Conservation (phyloP, 192 early-diverging fungal genomes). For the Glomus cerebriforme region DNA sequence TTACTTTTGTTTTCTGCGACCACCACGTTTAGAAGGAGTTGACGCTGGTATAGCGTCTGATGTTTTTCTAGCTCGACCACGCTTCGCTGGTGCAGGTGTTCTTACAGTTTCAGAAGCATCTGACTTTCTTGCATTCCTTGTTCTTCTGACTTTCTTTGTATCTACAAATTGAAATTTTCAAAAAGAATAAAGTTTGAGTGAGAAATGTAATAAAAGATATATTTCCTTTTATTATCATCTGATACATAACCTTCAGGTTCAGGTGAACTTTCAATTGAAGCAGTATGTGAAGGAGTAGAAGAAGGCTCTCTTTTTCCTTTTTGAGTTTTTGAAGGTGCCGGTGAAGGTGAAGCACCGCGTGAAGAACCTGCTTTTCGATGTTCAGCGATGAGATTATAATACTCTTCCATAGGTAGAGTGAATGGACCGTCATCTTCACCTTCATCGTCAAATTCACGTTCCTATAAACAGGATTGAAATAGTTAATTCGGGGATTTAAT, state of each 20-base stretch:
- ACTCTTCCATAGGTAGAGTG: constrained; percentile 47
- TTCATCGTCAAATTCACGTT: constrained; percentile 41
- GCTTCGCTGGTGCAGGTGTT: not conserved
- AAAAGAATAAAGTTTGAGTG: not conserved
- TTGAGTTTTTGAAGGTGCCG: constrained; percentile 33
- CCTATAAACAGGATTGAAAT: constrained; percentile 28
- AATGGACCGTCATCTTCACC: constrained; percentile 37
- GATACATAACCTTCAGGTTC: constrained; percentile 43
- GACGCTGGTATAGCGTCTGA: not conserved
- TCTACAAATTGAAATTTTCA: not conserved
- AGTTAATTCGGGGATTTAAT: not conserved
- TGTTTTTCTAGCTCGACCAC: constrained; percentile 2
- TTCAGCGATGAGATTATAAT: constrained; percentile 49
- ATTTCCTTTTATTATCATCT: not conserved
- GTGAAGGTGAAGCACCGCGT: constrained; percentile 27
- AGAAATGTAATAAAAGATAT: not conserved
- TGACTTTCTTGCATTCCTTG: not conserved
- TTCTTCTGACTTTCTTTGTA: not conserved
- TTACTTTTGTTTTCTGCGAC: not conserved
- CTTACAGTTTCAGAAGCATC: not conserved
- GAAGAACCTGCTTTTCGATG: constrained; percentile 45
- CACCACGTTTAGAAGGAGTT: constrained; percentile 1
- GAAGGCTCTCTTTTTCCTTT: constrained; percentile 34
- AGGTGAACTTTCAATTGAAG: constrained; percentile 43
- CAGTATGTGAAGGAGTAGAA: constrained; percentile 34